These are phyloP conservation scores for Anisodus acutangulus DNA, from an alignment of 257 asterid genomes.

Conservation along the genomic window DNA sequence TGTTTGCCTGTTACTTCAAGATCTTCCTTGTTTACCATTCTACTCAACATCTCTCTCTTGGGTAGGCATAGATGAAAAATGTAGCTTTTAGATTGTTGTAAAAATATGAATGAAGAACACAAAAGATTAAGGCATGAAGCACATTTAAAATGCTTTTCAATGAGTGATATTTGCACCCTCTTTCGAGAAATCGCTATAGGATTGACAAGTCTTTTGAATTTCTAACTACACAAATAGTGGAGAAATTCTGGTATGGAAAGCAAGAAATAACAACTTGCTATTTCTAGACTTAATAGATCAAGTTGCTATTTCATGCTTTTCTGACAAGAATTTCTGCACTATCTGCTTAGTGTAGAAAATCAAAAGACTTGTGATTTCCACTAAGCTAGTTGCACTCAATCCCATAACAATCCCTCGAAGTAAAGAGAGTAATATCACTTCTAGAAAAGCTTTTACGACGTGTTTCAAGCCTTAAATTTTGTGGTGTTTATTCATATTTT, in stretches of 20 bases:
- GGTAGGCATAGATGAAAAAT: background rate
- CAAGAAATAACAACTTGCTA: background rate
- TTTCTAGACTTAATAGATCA: background rate
- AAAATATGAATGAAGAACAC: background rate
- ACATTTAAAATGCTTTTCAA: background rate
- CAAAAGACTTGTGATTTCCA: background rate
- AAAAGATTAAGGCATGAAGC: background rate
- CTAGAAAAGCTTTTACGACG: background rate
- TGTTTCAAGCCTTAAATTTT: background rate
- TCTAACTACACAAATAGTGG: background rate
- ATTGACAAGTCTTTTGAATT: background rate
- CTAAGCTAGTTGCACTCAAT: background rate
- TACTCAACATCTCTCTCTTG: background rate
- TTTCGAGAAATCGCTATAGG: background rate
- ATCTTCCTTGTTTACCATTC: background rate
- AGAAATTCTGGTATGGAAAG: background rate
- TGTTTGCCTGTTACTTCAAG: background rate
- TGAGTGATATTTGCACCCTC: background rate
- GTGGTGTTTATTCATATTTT: background rate
- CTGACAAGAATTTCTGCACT: background rate
- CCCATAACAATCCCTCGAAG: background rate
- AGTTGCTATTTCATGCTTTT: background rate
- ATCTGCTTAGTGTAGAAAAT: background rate
- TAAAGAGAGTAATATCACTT: background rate
- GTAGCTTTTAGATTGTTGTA: background rate